These are phyloP conservation scores for Picea abies DNA, from an alignment of 83 land plant genomes.

Conservation along the genomic window DNA sequence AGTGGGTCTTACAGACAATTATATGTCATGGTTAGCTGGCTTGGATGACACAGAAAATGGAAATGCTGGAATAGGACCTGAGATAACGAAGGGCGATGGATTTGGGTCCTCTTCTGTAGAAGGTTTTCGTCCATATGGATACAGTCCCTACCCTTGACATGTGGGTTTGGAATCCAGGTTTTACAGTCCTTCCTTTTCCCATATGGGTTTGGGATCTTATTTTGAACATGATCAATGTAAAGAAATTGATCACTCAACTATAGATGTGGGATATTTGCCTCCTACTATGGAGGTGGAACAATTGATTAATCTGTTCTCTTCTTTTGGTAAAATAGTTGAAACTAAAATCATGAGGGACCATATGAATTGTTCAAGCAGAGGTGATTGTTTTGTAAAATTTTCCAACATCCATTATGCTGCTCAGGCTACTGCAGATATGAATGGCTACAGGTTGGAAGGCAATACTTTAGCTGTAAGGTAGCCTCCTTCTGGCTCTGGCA, in stretches of 20 bases:
- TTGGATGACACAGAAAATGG: background rate
- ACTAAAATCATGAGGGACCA: conserved; percentile 82
- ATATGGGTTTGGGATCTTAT: background rate
- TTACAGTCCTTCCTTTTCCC: background rate
- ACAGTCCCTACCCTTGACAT: background rate
- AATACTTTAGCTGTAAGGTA: conserved; percentile 74
- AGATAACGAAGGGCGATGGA: background rate
- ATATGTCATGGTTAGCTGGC: background rate
- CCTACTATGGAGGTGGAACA: conserved; percentile 75
- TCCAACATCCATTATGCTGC: conserved; percentile 57
- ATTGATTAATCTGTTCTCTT: conserved; percentile 62
- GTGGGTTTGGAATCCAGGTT: background rate
- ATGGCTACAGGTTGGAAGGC: conserved; percentile 76
- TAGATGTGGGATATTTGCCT: conserved; percentile 86
- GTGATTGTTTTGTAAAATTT: conserved; percentile 91
- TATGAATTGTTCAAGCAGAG: conserved; percentile 70
- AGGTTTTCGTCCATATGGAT: background rate
- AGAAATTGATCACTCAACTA: conserved; percentile 78
- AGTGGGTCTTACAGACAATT: background rate
- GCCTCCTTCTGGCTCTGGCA: conserved; percentile 66
- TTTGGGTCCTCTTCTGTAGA: background rate
- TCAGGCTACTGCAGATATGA: conserved; percentile 72
- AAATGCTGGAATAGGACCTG: conserved; percentile 4
- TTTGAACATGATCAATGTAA: conserved; percentile 26
- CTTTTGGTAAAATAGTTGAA: conserved; percentile 78